phyloP scores from a whole-genome alignment of 2,329 filamentous ascomycete species.

The Beauveria asiatica region DNA sequence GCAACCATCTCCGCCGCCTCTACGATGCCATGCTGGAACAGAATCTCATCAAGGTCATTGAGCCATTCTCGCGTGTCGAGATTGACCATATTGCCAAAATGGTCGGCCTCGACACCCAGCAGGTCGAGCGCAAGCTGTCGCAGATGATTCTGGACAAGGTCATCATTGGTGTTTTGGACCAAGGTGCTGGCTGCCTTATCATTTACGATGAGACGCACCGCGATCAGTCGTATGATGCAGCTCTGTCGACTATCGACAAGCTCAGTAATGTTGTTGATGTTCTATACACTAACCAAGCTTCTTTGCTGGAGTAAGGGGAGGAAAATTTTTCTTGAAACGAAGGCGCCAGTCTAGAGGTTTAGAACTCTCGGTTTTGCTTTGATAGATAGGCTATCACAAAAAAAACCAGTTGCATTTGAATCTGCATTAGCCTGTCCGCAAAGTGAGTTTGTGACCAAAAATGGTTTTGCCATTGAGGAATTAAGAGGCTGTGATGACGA shows the following conservation, averaged over 20 bases:
- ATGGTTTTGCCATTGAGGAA: no score
- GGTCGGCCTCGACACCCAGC: conserved; percentile 90
- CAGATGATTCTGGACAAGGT: conserved; percentile 99
- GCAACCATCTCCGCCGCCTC: conserved; percentile 86
- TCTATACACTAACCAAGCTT: conserved; percentile 95
- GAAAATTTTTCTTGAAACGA: not conserved
- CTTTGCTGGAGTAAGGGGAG: conserved; percentile 65
- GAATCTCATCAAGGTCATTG: conserved; percentile 99
- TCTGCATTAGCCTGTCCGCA: not conserved
- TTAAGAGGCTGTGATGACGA: not conserved
- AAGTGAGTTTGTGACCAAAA: no score
- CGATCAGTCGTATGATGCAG: conserved; percentile 89
- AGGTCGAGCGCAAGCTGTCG: conserved; percentile 95
- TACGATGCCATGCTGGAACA: conserved; percentile 99
- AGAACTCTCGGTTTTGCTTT: not conserved
- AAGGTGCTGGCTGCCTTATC: conserved; percentile 94
- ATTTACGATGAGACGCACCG: conserved; percentile 93
- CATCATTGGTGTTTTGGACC: conserved; percentile 93
- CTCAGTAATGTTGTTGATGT: conserved; percentile 95
- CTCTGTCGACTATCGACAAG: conserved; percentile 92
- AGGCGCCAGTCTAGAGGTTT: not conserved
- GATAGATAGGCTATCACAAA: not conserved
- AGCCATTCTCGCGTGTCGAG: conserved; percentile 95
- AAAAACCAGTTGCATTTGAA: not conserved
- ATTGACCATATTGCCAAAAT: conserved; percentile 96